phyloP scores from a whole-genome alignment of 2,329 filamentous ascomycete genomes.

The Paraphaeosphaeria minitans region DNA sequence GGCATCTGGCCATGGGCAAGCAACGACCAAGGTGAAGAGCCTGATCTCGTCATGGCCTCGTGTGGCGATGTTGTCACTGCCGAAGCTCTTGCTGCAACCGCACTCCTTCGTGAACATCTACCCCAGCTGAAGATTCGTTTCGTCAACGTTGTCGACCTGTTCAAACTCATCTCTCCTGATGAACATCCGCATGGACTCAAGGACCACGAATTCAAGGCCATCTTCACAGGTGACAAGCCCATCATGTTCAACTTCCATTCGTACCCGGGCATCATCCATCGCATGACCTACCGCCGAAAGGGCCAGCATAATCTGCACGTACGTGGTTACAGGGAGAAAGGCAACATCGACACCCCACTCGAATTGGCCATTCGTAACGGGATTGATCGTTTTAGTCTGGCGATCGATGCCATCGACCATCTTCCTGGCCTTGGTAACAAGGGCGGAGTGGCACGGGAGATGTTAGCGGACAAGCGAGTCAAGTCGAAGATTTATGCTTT shows the following conservation, averaged over 20 bases:
- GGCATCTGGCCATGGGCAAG: constrained; percentile 80
- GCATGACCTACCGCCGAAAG: constrained; percentile 75
- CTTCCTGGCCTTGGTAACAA: constrained; percentile 67
- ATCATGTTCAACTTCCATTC: constrained; percentile 86
- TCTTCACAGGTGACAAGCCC: constrained; percentile 75
- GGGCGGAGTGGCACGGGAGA: constrained; percentile 66
- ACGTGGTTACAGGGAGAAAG: constrained; percentile 81
- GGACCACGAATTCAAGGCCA: constrained; percentile 63
- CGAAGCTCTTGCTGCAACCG: constrained; percentile 75
- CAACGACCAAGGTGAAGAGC: constrained; percentile 70
- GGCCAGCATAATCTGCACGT: constrained; percentile 72
- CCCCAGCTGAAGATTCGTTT: constrained; percentile 76
- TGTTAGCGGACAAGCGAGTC: constrained; percentile 68
- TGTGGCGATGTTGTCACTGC: constrained; percentile 77
- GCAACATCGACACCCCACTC: constrained; percentile 81
- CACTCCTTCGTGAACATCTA: constrained; percentile 72
- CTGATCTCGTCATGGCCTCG: constrained; percentile 76
- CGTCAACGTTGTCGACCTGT: constrained; percentile 80
- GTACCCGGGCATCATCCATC: constrained; percentile 80
- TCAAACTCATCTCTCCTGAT: constrained; percentile 73
- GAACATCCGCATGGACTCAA: constrained; percentile 74
- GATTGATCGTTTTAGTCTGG: constrained; percentile 76
- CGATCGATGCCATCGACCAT: constrained; percentile 76
- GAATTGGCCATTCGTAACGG: constrained; percentile 79
- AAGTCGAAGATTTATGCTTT: constrained; percentile 66